Conservation (phyloP, 306 rosid species). For the Pyrus bretschneideri region DNA sequence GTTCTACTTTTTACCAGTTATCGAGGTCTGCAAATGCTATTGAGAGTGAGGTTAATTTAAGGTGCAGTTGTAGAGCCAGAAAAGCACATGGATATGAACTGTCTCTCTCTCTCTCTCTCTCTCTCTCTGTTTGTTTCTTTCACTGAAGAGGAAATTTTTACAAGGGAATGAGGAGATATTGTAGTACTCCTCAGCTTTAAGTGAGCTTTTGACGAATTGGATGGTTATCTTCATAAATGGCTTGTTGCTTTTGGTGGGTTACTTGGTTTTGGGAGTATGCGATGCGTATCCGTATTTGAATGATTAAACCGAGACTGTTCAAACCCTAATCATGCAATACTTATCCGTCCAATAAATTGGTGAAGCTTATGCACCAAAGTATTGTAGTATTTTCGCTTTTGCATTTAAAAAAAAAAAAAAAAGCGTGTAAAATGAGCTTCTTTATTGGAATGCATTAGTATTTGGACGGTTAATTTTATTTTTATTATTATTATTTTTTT, state of each 20-base stretch:
- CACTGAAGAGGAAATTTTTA: neutral
- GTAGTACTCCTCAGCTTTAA: neutral
- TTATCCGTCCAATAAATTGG: too few relatives aligned
- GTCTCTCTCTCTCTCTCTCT: neutral
- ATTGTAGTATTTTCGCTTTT: too few relatives aligned
- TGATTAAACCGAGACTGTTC: too few relatives aligned
- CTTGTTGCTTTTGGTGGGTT: neutral
- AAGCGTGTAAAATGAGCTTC: too few relatives aligned
- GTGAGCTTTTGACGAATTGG: neutral
- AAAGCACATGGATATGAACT: conserved; percentile 1
- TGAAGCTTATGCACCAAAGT: too few relatives aligned
- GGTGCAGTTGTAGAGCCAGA: neutral
- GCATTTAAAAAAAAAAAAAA: too few relatives aligned
- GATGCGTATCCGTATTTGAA: too few relatives aligned
- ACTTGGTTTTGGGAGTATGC: neutral
- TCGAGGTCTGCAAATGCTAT: neutral
- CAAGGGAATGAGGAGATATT: conserved; percentile 1
- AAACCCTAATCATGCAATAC: too few relatives aligned
- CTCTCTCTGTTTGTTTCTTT: neutral
- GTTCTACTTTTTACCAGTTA: neutral
- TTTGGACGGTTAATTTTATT: too few relatives aligned
- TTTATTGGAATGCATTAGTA: too few relatives aligned
- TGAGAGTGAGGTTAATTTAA: neutral
- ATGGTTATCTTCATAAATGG: neutral
- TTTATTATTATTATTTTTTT: too few relatives aligned